phyloP scores from a whole-genome alignment of 331 rosid genomes.

The Malus hybrid region DNA sequence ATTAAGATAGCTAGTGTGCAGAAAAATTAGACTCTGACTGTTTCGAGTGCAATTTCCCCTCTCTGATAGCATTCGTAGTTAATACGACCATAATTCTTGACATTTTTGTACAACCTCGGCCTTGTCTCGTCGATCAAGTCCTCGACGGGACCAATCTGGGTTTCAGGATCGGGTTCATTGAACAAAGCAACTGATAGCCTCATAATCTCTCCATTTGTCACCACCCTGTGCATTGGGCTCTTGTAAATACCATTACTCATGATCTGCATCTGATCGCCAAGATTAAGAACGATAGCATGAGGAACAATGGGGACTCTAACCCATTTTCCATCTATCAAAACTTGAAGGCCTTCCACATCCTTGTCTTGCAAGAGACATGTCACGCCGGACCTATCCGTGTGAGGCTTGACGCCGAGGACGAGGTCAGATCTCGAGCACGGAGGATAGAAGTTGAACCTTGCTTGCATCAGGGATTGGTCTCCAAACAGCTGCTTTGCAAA shows the following conservation, averaged over 20 bases:
- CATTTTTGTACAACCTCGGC: conserved; percentile 22
- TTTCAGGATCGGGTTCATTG: conserved; percentile 24
- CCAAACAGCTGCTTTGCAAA: conserved; percentile 47
- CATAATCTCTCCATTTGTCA: conserved; percentile 31
- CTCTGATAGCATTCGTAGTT: conserved; percentile 31
- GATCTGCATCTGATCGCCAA: conserved; percentile 62
- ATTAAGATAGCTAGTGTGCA: neutral
- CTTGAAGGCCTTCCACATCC: conserved; percentile 65
- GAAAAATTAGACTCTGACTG: conserved; percentile 14
- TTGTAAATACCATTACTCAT: conserved; percentile 36
- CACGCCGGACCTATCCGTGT: conserved; percentile 51
- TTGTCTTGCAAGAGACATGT: conserved; percentile 59
- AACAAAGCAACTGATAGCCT: conserved; percentile 40
- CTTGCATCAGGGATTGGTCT: conserved; percentile 15
- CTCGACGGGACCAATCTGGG: conserved; percentile 27
- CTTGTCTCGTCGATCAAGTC: conserved; percentile 17
- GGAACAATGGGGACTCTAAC: conserved; percentile 47
- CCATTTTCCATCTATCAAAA: conserved; percentile 57
- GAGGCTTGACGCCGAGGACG: conserved; percentile 52
- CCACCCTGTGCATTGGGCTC: conserved; percentile 41
- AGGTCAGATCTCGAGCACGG: conserved; percentile 38
- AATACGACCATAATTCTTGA: conserved; percentile 23
- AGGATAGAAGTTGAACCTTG: conserved; percentile 61
- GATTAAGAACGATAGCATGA: conserved; percentile 47
- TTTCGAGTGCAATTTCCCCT: conserved; percentile 31